phyloP scores from a whole-genome alignment of 306 rosid genomes.

The Dryas alaskensis region DNA sequence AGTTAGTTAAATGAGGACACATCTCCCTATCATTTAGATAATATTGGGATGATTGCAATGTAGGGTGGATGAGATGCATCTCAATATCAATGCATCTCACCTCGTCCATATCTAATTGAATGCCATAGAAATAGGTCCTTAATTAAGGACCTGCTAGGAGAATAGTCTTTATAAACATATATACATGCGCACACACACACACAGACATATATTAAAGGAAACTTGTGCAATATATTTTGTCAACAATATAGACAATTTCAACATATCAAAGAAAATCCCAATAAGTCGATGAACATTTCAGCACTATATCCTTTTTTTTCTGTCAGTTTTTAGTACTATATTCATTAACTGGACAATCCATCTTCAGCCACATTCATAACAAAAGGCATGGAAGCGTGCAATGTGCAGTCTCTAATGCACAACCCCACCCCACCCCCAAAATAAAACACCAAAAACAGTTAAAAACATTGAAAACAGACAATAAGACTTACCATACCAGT shows the following conservation, averaged over 20 bases:
- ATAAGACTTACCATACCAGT: constrained; percentile 76
- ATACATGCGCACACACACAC: background rate
- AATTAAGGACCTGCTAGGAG: background rate
- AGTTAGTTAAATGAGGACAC: background rate
- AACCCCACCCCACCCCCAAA: background rate
- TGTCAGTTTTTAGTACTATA: background rate
- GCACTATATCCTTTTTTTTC: background rate
- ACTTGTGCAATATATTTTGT: background rate
- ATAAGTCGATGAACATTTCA: background rate
- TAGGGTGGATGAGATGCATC: background rate
- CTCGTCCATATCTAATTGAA: background rate
- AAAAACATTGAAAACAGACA: background rate
- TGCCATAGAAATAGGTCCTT: background rate
- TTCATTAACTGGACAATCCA: background rate
- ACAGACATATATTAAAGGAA: background rate
- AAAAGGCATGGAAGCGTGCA: background rate
- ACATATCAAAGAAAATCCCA: background rate
- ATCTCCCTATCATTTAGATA: background rate
- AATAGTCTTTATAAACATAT: background rate
- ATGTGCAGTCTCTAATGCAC: background rate
- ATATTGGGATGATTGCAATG: too few relatives aligned
- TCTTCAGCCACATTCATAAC: background rate
- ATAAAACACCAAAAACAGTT: background rate
- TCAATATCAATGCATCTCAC: background rate
- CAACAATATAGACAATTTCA: background rate